Evolutionary conservation across 768 basidiomycete genomes (phyloP), one percentile per base, ranked within the genome.

Genomic region (Leccinum aurantiacum): DNA sequence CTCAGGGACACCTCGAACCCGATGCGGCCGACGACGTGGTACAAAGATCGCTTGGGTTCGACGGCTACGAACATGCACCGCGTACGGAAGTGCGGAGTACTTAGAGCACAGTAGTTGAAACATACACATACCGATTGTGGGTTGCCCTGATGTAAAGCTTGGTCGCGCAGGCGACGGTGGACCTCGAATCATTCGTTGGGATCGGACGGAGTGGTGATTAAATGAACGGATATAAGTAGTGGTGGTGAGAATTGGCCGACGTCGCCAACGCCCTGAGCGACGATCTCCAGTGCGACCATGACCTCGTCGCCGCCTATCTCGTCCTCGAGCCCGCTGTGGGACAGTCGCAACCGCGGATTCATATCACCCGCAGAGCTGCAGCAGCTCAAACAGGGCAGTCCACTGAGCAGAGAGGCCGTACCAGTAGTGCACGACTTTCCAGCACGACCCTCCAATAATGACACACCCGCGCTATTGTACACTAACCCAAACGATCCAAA

Each of bases 1-100:
- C 83, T 29, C 83, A 83, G 61, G 95, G 95, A 1, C 91, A 95
- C 55, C 78, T 94, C 15, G 94, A 95, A 61, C 95, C 95, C 5
- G 95, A 98, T 70, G 95, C 95, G 0, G 77, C 83, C 2, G 88
- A 94, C 19, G 86, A 88, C 19, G 84, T 84, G 17, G 82, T 97
- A 13, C 88, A 93, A 64, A 83, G 82, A 50, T 94, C 94, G 3
- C 79, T 91, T 41, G 94, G 94, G 6, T 91, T 90, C 62, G 82
- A 79, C 19, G 72, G 69, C 3, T 91, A 88, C 60, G 86, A 89
- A 71, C 79, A 76, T 58, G 71, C 72, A 1, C 74, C 76, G 0
- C 44, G 44, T 19, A 11, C 11, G 19, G 44, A 46, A 46, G 44
- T 19, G 44, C 44, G 44, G 44, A 41, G 35, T 35, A 35, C 13